These are phyloP conservation scores for Phialophora expanda DNA, from an alignment of 2,329 filamentous ascomycete genomes.

Conservation along the genomic window DNA sequence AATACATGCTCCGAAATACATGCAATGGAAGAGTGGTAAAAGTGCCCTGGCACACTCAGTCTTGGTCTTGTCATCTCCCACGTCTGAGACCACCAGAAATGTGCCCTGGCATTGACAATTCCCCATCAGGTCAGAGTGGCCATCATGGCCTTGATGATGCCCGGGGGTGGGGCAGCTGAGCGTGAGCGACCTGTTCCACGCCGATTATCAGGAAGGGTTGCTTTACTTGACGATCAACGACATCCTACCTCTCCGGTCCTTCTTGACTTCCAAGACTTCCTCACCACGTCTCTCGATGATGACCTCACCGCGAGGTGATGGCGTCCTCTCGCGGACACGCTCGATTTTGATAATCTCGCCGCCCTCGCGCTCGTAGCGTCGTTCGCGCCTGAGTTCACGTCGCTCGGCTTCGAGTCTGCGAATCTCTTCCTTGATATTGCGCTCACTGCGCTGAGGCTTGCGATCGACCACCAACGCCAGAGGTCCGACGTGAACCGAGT, in stretches of 20 bases:
- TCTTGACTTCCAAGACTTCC: conserved; percentile 69
- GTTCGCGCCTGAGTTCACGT: conserved; percentile 62
- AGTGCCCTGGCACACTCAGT: not conserved
- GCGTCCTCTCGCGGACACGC: conserved; percentile 39
- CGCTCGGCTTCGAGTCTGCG: conserved; percentile 71
- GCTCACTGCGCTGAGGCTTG: conserved; percentile 57
- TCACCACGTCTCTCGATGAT: conserved; percentile 49
- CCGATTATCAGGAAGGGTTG: conserved; percentile 23
- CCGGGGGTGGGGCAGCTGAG: conserved; percentile 62
- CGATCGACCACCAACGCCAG: conserved; percentile 58
- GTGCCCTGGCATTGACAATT: not conserved
- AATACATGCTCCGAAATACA: not conserved
- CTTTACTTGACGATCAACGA: conserved; percentile 41
- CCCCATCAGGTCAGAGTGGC: conserved; percentile 67
- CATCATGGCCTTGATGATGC: conserved; percentile 71
- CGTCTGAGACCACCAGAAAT: not conserved
- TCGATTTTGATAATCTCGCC: conserved; percentile 36
- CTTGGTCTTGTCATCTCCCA: not conserved
- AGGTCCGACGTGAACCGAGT: conserved; percentile 52
- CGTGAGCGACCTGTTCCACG: conserved; percentile 35
- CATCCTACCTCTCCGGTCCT: conserved; percentile 96
- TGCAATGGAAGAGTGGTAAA: not conserved
- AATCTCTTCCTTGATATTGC: conserved; percentile 75
- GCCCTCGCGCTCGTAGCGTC: conserved; percentile 53
- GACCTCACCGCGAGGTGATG: conserved; percentile 41